Percentiles rank a stretch among this genome's conserved stretches.
These are phyloP conservation scores for Trametes maxima DNA, from an alignment of 768 basidiomycete genomes.

Conservation along the genomic window DNA sequence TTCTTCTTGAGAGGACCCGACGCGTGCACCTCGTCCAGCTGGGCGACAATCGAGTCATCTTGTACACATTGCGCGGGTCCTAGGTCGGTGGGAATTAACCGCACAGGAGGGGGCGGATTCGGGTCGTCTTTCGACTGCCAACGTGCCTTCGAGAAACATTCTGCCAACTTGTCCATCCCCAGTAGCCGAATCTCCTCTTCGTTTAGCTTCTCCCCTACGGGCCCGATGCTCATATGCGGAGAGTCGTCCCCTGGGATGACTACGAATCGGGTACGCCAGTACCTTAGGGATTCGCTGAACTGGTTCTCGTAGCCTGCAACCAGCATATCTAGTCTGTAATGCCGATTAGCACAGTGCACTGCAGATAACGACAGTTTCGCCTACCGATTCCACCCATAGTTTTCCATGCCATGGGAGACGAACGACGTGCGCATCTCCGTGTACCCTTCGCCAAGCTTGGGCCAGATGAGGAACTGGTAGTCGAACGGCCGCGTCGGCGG, in stretches of 20 bases:
- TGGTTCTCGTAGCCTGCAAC: slow-evolving; percentile 81
- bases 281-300: slow-evolving; percentile 80
- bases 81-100: slow-evolving; percentile 83
- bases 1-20: slow-evolving; percentile 77
- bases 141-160: slow-evolving; percentile 81
- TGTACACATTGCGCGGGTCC: slow-evolving; percentile 78
- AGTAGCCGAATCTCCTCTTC: slow-evolving; percentile 87
- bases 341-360: background rate
- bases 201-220: slow-evolving; percentile 73
- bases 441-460: slow-evolving; percentile 85
- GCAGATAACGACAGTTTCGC: slow-evolving; percentile 14
- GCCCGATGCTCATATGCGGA: slow-evolving; percentile 54
- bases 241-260: slow-evolving; percentile 85
- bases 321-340: slow-evolving; percentile 75
- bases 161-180: slow-evolving; percentile 91
- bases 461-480: slow-evolving; percentile 94
- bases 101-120: slow-evolving; percentile 52
- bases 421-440: slow-evolving; percentile 78
- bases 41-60: slow-evolving; percentile 77
- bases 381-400: slow-evolving; percentile 86
- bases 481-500: slow-evolving; percentile 61
- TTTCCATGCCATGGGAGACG: slow-evolving; percentile 75
- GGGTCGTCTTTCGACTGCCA: slow-evolving; percentile 73
- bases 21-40: slow-evolving; percentile 80
- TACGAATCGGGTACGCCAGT: slow-evolving; percentile 93